Evolutionary conservation across 164 flowering plant genomes (phyloP).

Genomic region (Magnolia changhungtana): DNA sequence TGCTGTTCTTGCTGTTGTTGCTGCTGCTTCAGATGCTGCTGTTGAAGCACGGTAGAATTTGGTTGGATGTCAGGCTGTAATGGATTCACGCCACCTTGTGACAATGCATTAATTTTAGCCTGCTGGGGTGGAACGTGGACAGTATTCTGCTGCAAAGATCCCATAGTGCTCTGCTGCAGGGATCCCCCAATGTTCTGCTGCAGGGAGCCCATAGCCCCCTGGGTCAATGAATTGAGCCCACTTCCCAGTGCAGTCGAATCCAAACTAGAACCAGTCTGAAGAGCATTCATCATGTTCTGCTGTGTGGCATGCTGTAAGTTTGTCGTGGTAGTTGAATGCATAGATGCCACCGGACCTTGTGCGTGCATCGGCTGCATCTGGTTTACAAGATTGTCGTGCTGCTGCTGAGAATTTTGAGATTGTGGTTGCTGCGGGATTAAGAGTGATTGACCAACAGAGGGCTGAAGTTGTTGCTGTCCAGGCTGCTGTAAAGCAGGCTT

Average conservation of each 20-base stretch:
- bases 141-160: conserved; percentile 40
- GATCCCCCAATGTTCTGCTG: conserved; percentile 15
- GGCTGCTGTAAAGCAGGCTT: conserved; percentile 43
- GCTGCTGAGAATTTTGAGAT: conserved; percentile 55
- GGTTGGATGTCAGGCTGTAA: conserved; percentile 56
- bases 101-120: conserved; percentile 39
- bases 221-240: conserved; percentile 53
- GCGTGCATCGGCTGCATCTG: conserved; percentile 56
- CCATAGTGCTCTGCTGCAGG: conserved; percentile 54
- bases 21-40: conserved; percentile 16
- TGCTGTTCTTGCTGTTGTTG: conserved; percentile 18
- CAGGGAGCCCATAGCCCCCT: conserved; percentile 34
- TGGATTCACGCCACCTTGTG: conserved; percentile 48
- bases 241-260: conserved; percentile 62
- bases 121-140: conserved; percentile 27
- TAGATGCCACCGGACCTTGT: conserved; percentile 39
- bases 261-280: conserved; percentile 52
- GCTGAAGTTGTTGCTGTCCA: conserved; percentile 50
- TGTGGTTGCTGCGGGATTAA: conserved; percentile 50
- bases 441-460: conserved; percentile 41
- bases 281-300: conserved; percentile 45
- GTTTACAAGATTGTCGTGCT: conserved; percentile 68
- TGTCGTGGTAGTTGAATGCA: conserved; percentile 44
- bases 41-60: conserved; percentile 51
- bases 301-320: conserved; percentile 50